Conservation (phyloP, 805 yeast species). For the Peterozyma toletana region DNA sequence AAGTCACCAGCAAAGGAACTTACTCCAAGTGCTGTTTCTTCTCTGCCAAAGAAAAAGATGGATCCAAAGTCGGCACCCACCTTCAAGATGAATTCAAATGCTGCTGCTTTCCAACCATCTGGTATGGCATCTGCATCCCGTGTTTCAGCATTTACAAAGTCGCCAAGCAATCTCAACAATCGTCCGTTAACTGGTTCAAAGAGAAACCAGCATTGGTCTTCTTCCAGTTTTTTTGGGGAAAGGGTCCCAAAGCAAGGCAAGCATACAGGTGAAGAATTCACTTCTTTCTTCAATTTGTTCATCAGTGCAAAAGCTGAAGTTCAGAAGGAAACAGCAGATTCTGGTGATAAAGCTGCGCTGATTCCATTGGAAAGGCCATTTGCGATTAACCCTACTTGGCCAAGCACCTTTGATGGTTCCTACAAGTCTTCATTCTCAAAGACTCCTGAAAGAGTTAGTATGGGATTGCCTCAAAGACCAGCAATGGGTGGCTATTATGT, state of each 20-base stretch:
- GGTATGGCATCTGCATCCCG: conserved; percentile 12
- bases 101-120: conserved; percentile 57
- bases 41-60: conserved; percentile 34
- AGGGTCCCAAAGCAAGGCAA: conserved; percentile 23
- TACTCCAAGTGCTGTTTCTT: conserved; percentile 7
- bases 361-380: conserved; percentile 55
- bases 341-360: conserved; percentile 18
- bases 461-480: conserved; percentile 11
- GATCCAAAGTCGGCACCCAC: conserved; percentile 49
- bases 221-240: conserved; percentile 28
- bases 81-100: conserved; percentile 65
- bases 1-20: conserved; percentile 5
- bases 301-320: conserved; percentile 32
- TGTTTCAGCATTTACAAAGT: conserved; percentile 4
- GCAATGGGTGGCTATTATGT: too few species aligned
- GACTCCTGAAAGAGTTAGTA: conserved; percentile 19
- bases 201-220: conserved; percentile 5
- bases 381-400: conserved; percentile 76
- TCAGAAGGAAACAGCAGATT: conserved; percentile 16
- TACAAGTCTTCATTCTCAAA: conserved; percentile 45
- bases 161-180: background rate
- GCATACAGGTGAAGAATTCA: conserved; percentile 26
- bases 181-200: conserved; percentile 1
- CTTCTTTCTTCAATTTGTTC: conserved; percentile 44
- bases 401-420: conserved; percentile 47